phyloP scores from a whole-genome alignment of 805 yeast genomes.

The Ogataea kodamae region DNA sequence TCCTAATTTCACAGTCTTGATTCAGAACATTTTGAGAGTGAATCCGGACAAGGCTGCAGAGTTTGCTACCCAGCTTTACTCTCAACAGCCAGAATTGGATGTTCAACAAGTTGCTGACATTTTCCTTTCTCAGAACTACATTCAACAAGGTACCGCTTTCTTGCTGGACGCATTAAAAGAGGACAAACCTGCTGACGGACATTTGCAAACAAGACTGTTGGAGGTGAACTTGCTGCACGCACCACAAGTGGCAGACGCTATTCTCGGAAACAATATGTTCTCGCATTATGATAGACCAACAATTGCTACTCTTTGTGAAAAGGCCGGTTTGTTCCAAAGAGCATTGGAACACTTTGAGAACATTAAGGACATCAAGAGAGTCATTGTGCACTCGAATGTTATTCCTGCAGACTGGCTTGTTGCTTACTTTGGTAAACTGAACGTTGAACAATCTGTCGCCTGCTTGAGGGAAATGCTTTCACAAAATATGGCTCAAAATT shows the following conservation, averaged over 20 bases:
- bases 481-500: conserved; percentile 74
- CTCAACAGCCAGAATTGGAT: conserved; percentile 62
- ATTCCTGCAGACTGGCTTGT: conserved; percentile 94
- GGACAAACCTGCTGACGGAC: conserved; percentile 92
- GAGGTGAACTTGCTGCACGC: conserved; percentile 93
- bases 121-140: conserved; percentile 87
- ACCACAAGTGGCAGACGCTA: conserved; percentile 99
- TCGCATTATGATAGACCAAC: conserved; percentile 92
- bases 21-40: conserved; percentile 85
- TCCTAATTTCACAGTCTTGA: conserved; percentile 86
- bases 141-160: conserved; percentile 98
- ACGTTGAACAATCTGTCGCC: conserved; percentile 87
- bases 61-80: conserved; percentile 83
- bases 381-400: conserved; percentile 78
- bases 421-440: conserved; percentile 85
- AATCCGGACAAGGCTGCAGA: conserved; percentile 98
- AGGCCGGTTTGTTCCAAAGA: conserved; percentile 92
- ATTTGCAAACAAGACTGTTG: conserved; percentile 87
- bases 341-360: conserved; percentile 96
- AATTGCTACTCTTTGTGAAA: conserved; percentile 88
- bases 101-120: conserved; percentile 88
- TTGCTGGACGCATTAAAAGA: conserved; percentile 91
- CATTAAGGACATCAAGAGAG: conserved; percentile 92
- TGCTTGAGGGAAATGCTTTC: conserved; percentile 85
- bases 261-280: conserved; percentile 92